phyloP scores from a whole-genome alignment of 495 filamentous ascomycete genomes.

The Trichoderma gamsii region DNA sequence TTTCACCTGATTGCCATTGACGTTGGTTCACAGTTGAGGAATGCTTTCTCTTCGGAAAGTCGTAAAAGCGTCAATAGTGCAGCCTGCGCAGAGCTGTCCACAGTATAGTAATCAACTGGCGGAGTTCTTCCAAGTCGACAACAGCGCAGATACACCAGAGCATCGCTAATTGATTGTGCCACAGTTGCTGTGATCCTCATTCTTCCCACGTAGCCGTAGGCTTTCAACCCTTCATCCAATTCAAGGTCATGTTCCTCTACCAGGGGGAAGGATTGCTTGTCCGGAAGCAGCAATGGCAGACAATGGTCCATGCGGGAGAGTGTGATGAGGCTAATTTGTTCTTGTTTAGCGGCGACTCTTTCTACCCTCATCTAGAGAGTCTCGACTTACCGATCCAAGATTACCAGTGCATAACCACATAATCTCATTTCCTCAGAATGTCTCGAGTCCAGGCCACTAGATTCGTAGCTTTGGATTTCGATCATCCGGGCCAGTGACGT shows the following conservation, averaged over 20 bases:
- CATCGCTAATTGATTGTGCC: background rate
- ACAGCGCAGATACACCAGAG: background rate
- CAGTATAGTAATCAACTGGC: background rate
- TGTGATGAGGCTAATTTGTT: background rate
- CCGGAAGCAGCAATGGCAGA: background rate
- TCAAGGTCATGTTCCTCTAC: background rate
- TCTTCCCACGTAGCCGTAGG: background rate
- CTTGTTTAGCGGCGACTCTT: background rate
- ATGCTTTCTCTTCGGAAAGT: background rate
- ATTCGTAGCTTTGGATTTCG: background rate
- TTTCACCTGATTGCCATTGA: background rate
- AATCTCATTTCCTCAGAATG: background rate
- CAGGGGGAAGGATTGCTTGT: background rate
- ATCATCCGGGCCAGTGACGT: background rate
- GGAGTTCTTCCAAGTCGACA: background rate
- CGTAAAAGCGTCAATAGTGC: background rate
- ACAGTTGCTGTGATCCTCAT: background rate
- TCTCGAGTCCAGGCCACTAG: background rate
- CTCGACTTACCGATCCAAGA: background rate
- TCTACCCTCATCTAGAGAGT: background rate
- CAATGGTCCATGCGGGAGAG: background rate
- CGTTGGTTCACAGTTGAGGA: background rate
- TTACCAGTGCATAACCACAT: background rate
- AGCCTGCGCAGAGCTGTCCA: background rate
- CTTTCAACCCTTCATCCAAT: background rate